Base-by-base conservation (phyloP, 2,329 filamentous ascomycete genomes). In the Cercospora beticola region DNA sequence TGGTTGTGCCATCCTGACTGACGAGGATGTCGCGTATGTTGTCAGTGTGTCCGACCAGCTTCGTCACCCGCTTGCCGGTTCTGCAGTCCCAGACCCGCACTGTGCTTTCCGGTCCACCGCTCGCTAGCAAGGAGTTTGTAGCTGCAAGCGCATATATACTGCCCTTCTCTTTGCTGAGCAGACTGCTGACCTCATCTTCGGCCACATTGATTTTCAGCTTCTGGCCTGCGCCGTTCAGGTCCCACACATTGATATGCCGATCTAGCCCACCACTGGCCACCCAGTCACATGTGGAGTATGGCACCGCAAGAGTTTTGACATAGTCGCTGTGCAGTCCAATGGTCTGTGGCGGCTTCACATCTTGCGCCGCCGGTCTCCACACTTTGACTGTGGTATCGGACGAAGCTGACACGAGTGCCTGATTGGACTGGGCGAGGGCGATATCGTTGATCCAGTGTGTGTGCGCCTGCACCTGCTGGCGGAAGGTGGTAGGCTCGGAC, bases 361-460 rank as follows among this genome's bases (percentile, higher is more conserved):
- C 87, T 66, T 87, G 83, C 58, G 87, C 87, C 16, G 85, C 82
- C 26, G 94, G 94, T 66, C 94, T 88, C 95, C 94, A 97, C 75
- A 97, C 83, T 80, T 97, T 95, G 78, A 97, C 93, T 8, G 93
- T 93, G 70, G 95, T 89, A 79, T 97, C 94, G n/a, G 94, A 97
- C 4, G 93, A 97, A 21, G 92, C 93, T 9, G 94, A 96, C 33
- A 97, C 90, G 60, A 97, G 85, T 23, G 92, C 91, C 18, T 88
- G 85, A 76, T 94, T 92, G 76, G 89, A 88, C 77, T 93, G 88
- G 7, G 91, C 91, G 65, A 97, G 86, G 23, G 89, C 88, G 71
- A 97, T 92, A 79, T 97, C 94, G 81, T 97, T 97, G 82, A 97
- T 90, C 94, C 94, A 97, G 80, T 97, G 93, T 62, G 93, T 97